Evolutionary conservation across 805 yeast genomes (phyloP).

Genomic region (Saccharomycopsis fodiens): DNA sequence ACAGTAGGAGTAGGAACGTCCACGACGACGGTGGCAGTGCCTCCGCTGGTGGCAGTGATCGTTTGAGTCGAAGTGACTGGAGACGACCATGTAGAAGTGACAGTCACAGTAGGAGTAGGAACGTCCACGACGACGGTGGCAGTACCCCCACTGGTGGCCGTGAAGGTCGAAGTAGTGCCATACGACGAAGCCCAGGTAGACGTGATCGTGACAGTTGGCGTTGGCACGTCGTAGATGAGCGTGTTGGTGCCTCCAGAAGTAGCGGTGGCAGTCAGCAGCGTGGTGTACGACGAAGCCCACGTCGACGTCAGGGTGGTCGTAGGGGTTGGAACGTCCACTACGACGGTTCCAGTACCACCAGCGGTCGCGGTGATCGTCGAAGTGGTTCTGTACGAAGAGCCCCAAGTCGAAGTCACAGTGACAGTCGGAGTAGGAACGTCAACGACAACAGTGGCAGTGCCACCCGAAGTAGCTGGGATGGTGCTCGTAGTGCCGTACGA

Average conservation of each 20-base stretch:
- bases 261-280: not conserved
- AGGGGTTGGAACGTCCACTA: not conserved
- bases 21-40: not conserved
- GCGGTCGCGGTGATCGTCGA: not conserved
- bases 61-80: not conserved
- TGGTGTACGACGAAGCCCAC: not conserved
- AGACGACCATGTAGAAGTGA: not conserved
- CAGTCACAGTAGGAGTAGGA: not conserved
- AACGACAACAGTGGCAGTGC: not conserved
- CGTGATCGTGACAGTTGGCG: not conserved
- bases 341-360: not conserved
- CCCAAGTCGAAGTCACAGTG: conserved; percentile 1
- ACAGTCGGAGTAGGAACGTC: not conserved
- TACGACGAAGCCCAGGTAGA: not conserved
- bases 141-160: not conserved
- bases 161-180: not conserved
- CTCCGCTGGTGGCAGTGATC: not conserved
- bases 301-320: not conserved
- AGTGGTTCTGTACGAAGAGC: not conserved
- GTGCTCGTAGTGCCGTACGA: not conserved
- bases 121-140: not conserved
- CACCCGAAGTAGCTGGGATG: not conserved
- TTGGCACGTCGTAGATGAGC: not conserved
- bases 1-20: not conserved
- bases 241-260: not conserved